These are phyloP conservation scores for Colletotrichum costaricense DNA, from an alignment of 2,329 filamentous ascomycete genomes.

Conservation along the genomic window DNA sequence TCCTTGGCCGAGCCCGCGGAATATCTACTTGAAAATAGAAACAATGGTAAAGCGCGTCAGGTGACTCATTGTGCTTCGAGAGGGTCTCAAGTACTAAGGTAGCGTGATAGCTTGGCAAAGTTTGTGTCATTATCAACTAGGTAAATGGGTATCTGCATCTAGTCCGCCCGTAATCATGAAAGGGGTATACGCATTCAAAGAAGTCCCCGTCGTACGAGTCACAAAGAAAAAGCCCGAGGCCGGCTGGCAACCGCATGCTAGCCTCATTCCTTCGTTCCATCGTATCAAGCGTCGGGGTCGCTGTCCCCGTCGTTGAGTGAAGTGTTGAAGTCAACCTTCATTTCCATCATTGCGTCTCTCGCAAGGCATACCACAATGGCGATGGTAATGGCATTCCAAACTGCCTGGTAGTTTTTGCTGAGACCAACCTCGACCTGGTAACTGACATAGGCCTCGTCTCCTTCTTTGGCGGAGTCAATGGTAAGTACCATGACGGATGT, in stretches of 20 bases:
- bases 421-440: conserved; percentile 57
- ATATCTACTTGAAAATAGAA: neutral
- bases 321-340: conserved; percentile 49
- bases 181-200: conserved; percentile 31
- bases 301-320: conserved; percentile 44
- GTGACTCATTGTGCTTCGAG: neutral
- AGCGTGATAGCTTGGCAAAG: neutral
- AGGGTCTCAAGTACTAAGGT: neutral
- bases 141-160: conserved; percentile 19
- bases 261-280: conserved; percentile 1
- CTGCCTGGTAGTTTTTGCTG: conserved; percentile 50
- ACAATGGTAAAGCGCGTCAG: neutral
- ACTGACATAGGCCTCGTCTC: conserved; percentile 49
- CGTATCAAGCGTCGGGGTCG: conserved; percentile 50
- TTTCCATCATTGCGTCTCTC: conserved; percentile 50
- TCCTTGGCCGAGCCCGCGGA: conserved; percentile 9
- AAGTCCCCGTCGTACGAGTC: neutral
- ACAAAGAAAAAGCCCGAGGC: neutral
- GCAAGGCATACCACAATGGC: conserved; percentile 53
- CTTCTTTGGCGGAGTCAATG: conserved; percentile 49
- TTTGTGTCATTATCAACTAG: neutral
- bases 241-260: neutral
- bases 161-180: conserved; percentile 6
- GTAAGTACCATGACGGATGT: conserved; percentile 53
- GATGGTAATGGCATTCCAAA: conserved; percentile 58